Evolutionary conservation across 352 stramenopile species (phyloP).

Genomic region (Phytopythium kandeliae): DNA sequence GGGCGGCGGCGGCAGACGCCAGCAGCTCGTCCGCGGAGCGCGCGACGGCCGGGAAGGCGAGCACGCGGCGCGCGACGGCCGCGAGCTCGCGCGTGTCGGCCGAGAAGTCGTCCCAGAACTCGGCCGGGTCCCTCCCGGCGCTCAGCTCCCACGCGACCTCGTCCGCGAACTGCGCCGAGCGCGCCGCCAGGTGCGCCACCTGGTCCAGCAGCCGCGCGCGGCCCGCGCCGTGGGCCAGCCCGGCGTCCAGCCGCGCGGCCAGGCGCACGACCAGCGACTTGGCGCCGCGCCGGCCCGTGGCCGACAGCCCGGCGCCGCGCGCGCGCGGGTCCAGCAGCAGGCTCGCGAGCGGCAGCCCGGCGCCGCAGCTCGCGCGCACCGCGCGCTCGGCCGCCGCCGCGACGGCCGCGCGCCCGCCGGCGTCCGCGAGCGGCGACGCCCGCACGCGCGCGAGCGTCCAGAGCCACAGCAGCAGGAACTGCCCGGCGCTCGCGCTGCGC

Average conservation of each 20-base stretch:
- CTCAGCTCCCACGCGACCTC: constrained; percentile 47
- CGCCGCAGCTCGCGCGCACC: constrained; percentile 10
- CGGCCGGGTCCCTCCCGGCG: constrained; percentile 18
- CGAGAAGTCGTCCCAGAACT: constrained; percentile 47
- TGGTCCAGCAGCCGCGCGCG: constrained; percentile 27
- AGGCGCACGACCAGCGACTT: constrained; percentile 42
- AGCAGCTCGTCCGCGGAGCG: constrained; percentile 6
- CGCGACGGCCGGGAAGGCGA: constrained; percentile 17
- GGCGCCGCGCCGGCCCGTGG: constrained; percentile 31
- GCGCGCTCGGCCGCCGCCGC: constrained; percentile 6
- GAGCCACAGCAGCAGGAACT: constrained; percentile 43
- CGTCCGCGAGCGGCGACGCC: constrained; percentile 7
- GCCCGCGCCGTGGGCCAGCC: constrained; percentile 5
- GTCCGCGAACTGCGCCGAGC: constrained; percentile 31
- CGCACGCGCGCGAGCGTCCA: constrained; percentile 28
- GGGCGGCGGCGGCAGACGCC: no score
- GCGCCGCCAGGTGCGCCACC: constrained; percentile 29
- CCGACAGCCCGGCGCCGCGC: constrained; percentile 27
- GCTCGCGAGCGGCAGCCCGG: constrained; percentile 35
- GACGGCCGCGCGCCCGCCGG: constrained; percentile 7
- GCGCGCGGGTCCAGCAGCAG: constrained; percentile 45
- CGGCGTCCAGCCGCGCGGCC: constrained; percentile 18
- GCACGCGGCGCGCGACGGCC: constrained; percentile 22
- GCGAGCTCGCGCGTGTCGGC: constrained; percentile 38
- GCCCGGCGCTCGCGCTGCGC: constrained; percentile 23